Conservation (phyloP, 148 eudicot species). For the Nepenthes mirabilis region DNA sequence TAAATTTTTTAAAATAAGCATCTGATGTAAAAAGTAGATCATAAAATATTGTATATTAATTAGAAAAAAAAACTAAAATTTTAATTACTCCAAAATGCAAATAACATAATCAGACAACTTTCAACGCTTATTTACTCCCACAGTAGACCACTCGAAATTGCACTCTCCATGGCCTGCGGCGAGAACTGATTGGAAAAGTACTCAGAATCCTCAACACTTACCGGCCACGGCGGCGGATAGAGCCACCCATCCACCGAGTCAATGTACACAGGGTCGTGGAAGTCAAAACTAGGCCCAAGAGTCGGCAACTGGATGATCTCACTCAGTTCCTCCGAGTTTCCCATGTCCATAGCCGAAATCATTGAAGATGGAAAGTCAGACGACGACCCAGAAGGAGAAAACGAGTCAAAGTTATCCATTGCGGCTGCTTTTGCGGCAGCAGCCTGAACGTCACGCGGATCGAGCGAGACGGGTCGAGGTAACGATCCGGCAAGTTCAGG, state of each 20-base stretch:
- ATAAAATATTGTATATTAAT: too few relatives aligned
- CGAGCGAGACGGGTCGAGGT: constrained; percentile 49
- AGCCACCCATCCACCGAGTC: constrained; percentile 33
- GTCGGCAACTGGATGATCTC: constrained; percentile 72
- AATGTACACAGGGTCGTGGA: constrained; percentile 27
- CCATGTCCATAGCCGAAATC: constrained; percentile 16
- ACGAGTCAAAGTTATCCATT: constrained; percentile 33
- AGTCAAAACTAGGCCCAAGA: constrained; percentile 29
- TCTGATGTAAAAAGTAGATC: too few relatives aligned
- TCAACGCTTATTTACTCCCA: too few relatives aligned
- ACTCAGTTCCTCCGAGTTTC: constrained; percentile 23
- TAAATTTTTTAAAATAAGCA: too few relatives aligned
- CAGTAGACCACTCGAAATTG: too few relatives aligned
- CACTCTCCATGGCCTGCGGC: constrained; percentile 1
- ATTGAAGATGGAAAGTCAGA: constrained; percentile 5
- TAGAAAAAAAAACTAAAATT: too few relatives aligned
- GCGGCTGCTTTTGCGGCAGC: constrained; percentile 75
- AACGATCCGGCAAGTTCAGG: constrained; percentile 48
- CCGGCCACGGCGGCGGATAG: constrained; percentile 25
- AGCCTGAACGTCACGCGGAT: constrained; percentile 66
- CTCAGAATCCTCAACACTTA: constrained; percentile 10
- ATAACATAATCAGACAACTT: too few relatives aligned
- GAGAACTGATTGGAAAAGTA: constrained; percentile 2
- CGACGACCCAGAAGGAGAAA: constrained; percentile 6
- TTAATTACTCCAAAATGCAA: too few relatives aligned